Evolutionary conservation across 805 yeast species (phyloP), one percentile per base, ranked within the genome.

Genomic region (Pichia manshurica): DNA sequence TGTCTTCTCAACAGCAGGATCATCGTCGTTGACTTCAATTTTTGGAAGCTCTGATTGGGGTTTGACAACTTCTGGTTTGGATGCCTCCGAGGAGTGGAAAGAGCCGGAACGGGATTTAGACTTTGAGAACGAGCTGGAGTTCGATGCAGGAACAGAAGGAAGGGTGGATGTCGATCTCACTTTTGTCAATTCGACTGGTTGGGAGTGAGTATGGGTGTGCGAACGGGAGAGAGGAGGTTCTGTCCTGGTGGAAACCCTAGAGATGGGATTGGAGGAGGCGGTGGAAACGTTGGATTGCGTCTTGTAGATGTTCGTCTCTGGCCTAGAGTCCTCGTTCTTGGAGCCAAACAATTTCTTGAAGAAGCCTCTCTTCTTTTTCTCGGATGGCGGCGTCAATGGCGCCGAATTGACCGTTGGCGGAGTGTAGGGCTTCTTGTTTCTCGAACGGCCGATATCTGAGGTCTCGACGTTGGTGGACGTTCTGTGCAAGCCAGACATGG

Each of bases 401-500:
- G 47, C 22, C 8, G 39, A 33, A 2, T 42, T 9, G 15, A 17
- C 28, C 8, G 9, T 29, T 3, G 44, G 39, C 19, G 49, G 34
- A 4, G 31, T n/a, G 5, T 32, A 45, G 39, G 43, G 16, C 39
- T 38, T 28, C 19, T 33, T 39, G 8, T 23, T 25, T 23, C 21
- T 47, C 3, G 44, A 32, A 13, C 25, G 41, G 5, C 50, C 54
- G 20, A 56, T 42, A 28, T 50, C 51, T 0, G 56, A 44, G 5
- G 56, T 46, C 4, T 60, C 57, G 4, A 60, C 53, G 42, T 62
- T 61, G 1, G 69, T 65, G 10, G 64, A 51, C 3, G 67, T 59
- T 47, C 64, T 57, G 9, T 47, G 48, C 34, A 64, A 43, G 13
- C 46, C 46, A n/a, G n/a, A 39, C 32, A 6, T 44, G 38, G 9